These are phyloP conservation scores for Herpotrichia juniperi DNA, from an alignment of 2,329 filamentous ascomycete genomes.

Conservation along the genomic window DNA sequence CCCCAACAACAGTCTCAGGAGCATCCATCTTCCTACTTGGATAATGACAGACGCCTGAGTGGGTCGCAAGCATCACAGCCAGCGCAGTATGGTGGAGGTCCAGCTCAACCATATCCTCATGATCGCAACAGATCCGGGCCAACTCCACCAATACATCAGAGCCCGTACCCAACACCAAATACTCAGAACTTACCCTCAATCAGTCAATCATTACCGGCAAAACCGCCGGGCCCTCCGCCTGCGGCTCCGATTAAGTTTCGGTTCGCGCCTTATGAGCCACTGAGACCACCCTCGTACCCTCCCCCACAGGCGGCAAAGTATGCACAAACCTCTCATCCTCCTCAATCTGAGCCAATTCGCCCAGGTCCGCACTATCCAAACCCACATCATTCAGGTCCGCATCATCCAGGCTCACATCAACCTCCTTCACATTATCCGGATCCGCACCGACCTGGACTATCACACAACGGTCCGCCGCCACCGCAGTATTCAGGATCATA, in stretches of 20 bases:
- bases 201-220: conserved; percentile 30
- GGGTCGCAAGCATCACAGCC: conserved; percentile 33
- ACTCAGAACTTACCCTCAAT: conserved; percentile 17
- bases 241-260: conserved; percentile 34
- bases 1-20: conserved; percentile 34
- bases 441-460: conserved; percentile 4
- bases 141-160: conserved; percentile 33
- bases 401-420: not conserved
- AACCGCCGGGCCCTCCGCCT: conserved; percentile 30
- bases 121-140: conserved; percentile 27
- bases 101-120: conserved; percentile 28
- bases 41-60: conserved; percentile 34
- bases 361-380: not conserved
- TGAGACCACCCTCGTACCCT: conserved; percentile 28
- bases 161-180: conserved; percentile 35
- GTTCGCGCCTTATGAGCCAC: conserved; percentile 45
- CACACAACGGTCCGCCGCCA: conserved; percentile 18
- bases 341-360: conserved; percentile 8
- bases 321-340: conserved; percentile 19
- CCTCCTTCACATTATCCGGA: conserved; percentile 1
- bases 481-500: conserved; percentile 56
- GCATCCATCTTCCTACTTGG: conserved; percentile 29
- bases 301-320: conserved; percentile 27
- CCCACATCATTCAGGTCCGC: not conserved
- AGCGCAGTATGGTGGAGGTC: conserved; percentile 31